phyloP scores from a whole-genome alignment of 805 yeast species.

The Pichia phayaonensis region DNA sequence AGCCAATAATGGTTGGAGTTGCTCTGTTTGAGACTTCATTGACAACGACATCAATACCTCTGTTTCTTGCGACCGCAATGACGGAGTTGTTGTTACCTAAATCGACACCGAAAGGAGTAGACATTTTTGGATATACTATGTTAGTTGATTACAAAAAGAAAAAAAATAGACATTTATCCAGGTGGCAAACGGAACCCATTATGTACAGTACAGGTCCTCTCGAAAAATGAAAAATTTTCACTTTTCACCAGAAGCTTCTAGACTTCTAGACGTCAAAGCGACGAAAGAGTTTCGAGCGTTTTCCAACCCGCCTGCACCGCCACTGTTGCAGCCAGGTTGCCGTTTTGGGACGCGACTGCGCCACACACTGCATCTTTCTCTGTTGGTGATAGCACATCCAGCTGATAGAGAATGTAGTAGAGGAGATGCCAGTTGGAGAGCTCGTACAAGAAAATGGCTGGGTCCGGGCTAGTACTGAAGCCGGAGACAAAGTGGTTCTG shows the following conservation, averaged over 20 bases:
- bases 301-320: not conserved
- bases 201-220: too few relatives aligned
- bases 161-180: too few relatives aligned
- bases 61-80: constrained; percentile 92
- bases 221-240: not conserved
- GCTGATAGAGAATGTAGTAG: not conserved
- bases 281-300: not conserved
- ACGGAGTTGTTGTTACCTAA: constrained; percentile 93
- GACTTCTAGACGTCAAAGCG: not conserved
- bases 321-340: not conserved
- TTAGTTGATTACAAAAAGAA: too few relatives aligned
- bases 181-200: not conserved
- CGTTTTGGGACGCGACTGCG: not conserved
- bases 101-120: constrained; percentile 96
- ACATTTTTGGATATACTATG: constrained; percentile 39
- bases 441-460: not conserved
- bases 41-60: constrained; percentile 97
- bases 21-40: constrained; percentile 97
- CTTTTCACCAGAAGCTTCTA: not conserved
- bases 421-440: not conserved
- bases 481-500: not conserved
- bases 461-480: not conserved
- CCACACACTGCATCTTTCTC: not conserved
- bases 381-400: not conserved
- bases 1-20: constrained; percentile 85